A percentile compares a stretch with the other conserved stretches of the same genome.
phyloP scores from a whole-genome alignment of 2,329 filamentous ascomycete species.

The Boeremia lycopersici region DNA sequence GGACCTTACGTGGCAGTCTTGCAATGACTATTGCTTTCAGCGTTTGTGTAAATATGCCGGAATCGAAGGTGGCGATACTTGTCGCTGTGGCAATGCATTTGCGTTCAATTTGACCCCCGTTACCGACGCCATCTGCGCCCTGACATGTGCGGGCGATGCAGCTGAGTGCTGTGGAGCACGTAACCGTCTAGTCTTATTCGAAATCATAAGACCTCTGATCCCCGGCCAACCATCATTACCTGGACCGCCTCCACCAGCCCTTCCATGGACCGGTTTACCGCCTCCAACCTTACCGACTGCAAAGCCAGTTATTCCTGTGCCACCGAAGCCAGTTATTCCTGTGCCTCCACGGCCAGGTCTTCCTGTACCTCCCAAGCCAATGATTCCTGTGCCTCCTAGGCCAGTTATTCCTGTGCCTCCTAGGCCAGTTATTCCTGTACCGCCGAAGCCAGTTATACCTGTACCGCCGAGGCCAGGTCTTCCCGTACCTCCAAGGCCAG shows the following conservation, averaged over 20 bases:
- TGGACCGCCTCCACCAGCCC: no score
- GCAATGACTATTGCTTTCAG: not conserved
- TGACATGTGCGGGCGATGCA: not conserved
- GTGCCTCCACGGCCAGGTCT: not conserved
- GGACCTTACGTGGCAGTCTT: not conserved
- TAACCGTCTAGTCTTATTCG: slow-evolving; percentile 4
- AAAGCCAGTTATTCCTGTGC: not conserved
- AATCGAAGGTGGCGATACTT: slow-evolving; percentile 6
- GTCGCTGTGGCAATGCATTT: slow-evolving; percentile 5
- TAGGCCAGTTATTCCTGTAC: no score
- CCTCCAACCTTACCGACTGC: not conserved
- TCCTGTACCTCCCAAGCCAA: not conserved
- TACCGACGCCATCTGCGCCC: not conserved
- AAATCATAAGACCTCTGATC: not conserved
- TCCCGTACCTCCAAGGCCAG: no score
- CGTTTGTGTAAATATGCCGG: not conserved
- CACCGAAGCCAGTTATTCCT: not conserved
- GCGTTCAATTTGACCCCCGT: not conserved
- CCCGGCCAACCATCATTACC: no score
- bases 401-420: no score
- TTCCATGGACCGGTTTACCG: not conserved
- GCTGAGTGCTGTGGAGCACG: slow-evolving; percentile 3
- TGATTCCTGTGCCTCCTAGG: no score
- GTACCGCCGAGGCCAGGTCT: no score
- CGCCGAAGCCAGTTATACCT: no score